Evolutionary conservation across 495 filamentous ascomycete species (phyloP), one percentile per base, ranked within the genome.

Genomic region (Hypoxylon lenormandii): DNA sequence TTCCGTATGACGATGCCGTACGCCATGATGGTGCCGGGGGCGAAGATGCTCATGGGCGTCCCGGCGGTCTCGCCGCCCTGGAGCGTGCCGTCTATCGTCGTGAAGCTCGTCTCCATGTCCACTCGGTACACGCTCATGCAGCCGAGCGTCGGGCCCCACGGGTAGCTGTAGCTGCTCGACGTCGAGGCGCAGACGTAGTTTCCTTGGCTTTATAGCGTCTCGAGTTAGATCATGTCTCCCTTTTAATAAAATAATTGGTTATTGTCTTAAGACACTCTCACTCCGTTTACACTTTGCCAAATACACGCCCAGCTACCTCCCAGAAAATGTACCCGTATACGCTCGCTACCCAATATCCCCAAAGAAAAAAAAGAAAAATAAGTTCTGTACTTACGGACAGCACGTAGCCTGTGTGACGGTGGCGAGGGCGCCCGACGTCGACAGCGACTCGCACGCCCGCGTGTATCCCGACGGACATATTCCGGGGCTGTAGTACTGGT

Each of bases 391-490:
- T 66, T 72, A 72, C 69, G 74, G 74, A 72, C 74, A 76, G 47
- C 74, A 75, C 21, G 70, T 75, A 15, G 66, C 69, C n/a, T 51
- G 43, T 15, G 74, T 76, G 18, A 54, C 66, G 6, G 43, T 60
- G 4, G 22, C 4, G 7, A n/a, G 16, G 6, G 33, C 52, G 15
- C 13, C 56, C 11, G 37, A 38, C 8, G 38, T 66, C 22, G 62
- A 43, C 5, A 56, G 15, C 10, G 36, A 53, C 49, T 65, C 59
- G 53, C 74, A 76, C 16, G 68, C 72, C 11, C 49, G 46, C 15
- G 63, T 69, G 46, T 74, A 76, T 5, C 74, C 64, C 16, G 36
- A 48, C 15, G 74, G 74, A 46, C 72, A 74, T 56, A 76, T 49
- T 0, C 74, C 72, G 4, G 74, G 74, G 11, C 59, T 65, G 50